Conservation (phyloP, 805 yeast species). For the Saitoella complicata region DNA sequence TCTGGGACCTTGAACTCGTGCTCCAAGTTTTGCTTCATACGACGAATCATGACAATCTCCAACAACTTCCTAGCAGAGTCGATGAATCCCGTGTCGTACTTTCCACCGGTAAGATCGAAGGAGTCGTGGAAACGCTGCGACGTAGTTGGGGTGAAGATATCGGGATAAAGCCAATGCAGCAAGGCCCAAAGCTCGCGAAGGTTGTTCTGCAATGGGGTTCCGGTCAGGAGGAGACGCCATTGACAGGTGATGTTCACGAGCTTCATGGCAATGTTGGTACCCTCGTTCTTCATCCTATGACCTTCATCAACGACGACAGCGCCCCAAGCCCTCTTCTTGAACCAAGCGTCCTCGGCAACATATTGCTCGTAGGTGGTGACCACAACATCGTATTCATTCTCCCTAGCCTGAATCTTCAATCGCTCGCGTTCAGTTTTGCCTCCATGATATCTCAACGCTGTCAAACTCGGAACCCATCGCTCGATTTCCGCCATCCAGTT, state of each 20-base stretch:
- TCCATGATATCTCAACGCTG: slow-evolving; percentile 61
- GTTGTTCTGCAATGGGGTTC: slow-evolving; percentile 76
- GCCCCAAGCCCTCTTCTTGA: slow-evolving; percentile 56
- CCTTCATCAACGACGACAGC: slow-evolving; percentile 89
- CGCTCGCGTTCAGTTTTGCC: slow-evolving; percentile 54
- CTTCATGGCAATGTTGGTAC: slow-evolving; percentile 56
- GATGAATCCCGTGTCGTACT: background rate
- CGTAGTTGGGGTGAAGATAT: background rate
- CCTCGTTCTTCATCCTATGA: slow-evolving; percentile 71
- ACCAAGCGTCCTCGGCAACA: slow-evolving; percentile 56
- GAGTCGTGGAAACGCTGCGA: slow-evolving; percentile 1
- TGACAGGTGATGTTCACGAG: slow-evolving; percentile 58
- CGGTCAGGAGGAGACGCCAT: slow-evolving; percentile 66
- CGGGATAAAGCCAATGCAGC: slow-evolving; percentile 1
- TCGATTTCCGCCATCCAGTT: slow-evolving; percentile 79
- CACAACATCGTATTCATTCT: slow-evolving; percentile 58
- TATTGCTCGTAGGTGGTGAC: slow-evolving; percentile 72
- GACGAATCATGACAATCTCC: slow-evolving; percentile 1
- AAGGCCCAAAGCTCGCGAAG: slow-evolving; percentile 11
- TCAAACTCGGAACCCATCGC: slow-evolving; percentile 73
- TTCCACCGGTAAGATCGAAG: slow-evolving; percentile 1
- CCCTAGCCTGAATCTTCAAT: slow-evolving; percentile 45
- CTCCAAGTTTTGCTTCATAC: slow-evolving; percentile 1
- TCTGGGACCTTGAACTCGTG: background rate
- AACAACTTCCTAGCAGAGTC: background rate